Evolutionary conservation across 345 rosid genomes (phyloP).

Genomic region (Rhizophora mangle): DNA sequence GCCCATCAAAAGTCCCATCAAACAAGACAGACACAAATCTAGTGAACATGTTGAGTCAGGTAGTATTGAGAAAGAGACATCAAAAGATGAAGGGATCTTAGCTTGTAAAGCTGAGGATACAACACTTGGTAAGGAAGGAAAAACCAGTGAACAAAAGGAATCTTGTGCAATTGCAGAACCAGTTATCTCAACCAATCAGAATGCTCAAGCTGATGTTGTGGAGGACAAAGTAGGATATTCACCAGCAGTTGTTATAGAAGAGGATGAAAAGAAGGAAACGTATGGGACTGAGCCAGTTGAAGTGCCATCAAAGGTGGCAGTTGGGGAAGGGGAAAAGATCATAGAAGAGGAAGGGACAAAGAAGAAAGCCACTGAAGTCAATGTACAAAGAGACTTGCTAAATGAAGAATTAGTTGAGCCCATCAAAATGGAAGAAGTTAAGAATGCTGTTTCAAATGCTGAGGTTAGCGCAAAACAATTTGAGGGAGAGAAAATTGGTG

Average conservation of each 20-base stretch:
- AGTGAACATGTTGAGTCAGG: background rate
- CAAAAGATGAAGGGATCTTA: background rate
- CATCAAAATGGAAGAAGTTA: conserved; percentile 3
- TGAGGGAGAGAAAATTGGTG: conserved; percentile 3
- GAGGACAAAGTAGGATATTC: background rate
- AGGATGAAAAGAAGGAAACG: background rate
- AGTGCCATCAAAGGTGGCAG: conserved; percentile 4
- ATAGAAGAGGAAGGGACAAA: background rate
- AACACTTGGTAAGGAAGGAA: background rate
- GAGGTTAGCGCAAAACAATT: conserved; percentile 11
- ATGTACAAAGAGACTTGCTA: background rate
- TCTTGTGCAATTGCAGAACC: background rate
- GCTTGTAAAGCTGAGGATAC: conserved; percentile 4
- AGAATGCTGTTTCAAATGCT: conserved; percentile 1
- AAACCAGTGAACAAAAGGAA: conserved; percentile 3
- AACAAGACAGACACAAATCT: background rate
- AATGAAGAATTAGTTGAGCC: conserved; percentile 1
- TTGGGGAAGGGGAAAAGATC: conserved; percentile 6
- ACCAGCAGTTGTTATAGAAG: background rate
- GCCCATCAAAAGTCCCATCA: no score
- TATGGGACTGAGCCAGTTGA: conserved; percentile 5
- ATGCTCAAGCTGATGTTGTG: background rate
- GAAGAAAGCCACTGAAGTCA: background rate
- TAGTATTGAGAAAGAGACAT: background rate
- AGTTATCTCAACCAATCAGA: background rate